Evolutionary conservation across 192 early-diverging fungal genomes (phyloP).

Genomic region (Coemansia sp.): DNA sequence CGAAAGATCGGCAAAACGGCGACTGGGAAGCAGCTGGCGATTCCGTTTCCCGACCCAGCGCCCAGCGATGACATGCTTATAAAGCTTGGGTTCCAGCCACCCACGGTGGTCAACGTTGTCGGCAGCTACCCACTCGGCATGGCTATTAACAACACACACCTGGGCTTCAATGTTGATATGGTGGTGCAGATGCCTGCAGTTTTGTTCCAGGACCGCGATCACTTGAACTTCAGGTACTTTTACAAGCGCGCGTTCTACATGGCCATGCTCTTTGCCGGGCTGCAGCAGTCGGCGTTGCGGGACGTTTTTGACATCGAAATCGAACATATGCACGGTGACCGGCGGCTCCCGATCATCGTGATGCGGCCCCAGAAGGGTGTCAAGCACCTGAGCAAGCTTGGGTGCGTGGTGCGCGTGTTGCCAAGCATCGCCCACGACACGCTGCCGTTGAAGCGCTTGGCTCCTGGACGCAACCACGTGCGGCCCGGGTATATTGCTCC

Average conservation of each 20-base stretch:
- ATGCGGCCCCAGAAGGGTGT: constrained; percentile 49
- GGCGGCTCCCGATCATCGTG: constrained; percentile 63
- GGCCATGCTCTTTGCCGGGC: constrained; percentile 56
- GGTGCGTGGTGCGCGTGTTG: constrained; percentile 69
- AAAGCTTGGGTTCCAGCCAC: constrained; percentile 76
- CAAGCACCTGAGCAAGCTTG: constrained; percentile 14
- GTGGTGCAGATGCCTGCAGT: constrained; percentile 84
- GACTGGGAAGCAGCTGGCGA: constrained; percentile 11
- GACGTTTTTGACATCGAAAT: constrained; percentile 58
- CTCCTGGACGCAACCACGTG: constrained; percentile 81
- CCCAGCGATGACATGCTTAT: constrained; percentile 72
- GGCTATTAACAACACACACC: constrained; percentile 54
- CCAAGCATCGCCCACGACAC: constrained; percentile 67
- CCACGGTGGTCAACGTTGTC: constrained; percentile 73
- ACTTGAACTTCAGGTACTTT: constrained; percentile 91
- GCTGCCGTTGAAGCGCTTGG: constrained; percentile 70
- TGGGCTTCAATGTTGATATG: constrained; percentile 82
- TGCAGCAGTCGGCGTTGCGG: constrained; percentile 52
- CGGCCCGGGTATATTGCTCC: constrained; percentile 53
- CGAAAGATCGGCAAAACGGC: constrained; percentile 56
- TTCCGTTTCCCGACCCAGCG: constrained; percentile 77
- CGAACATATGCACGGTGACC: constrained; percentile 59
- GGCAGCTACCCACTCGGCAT: constrained; percentile 88
- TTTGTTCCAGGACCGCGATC: constrained; percentile 90
- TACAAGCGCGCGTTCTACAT: constrained; percentile 95